Evolutionary conservation across 1,284 basidiomycete genomes (phyloP).

Genomic region (Leccinum subrobustum): DNA sequence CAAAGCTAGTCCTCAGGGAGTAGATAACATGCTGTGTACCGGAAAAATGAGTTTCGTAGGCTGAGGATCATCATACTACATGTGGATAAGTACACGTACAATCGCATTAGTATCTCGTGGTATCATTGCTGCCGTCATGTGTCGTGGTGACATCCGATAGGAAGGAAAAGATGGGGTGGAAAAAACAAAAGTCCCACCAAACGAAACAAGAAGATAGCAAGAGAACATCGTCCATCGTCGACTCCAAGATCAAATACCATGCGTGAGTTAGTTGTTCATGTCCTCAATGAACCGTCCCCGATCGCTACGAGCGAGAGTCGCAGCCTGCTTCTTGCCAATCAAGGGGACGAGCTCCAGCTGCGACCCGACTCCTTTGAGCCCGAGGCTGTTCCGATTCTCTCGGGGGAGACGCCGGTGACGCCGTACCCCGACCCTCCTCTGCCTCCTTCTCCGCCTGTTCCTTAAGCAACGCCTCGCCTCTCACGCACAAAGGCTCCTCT

Average conservation of each 20-base stretch:
- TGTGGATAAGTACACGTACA: background rate
- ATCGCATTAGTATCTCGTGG: background rate
- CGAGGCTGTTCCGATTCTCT: slow-evolving; percentile 42
- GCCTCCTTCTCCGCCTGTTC: slow-evolving; percentile 37
- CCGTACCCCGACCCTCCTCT: slow-evolving; percentile 12
- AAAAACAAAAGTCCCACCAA: background rate
- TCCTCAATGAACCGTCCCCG: slow-evolving; percentile 30
- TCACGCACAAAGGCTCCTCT: slow-evolving; percentile 68
- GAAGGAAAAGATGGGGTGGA: background rate
- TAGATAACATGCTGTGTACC: background rate
- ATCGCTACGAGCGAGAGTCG: background rate
- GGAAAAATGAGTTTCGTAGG: background rate
- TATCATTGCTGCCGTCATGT: background rate
- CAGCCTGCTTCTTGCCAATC: slow-evolving; percentile 7
- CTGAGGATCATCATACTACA: background rate
- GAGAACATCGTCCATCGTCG: background rate
- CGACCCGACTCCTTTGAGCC: slow-evolving; percentile 1
- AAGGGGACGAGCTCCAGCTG: slow-evolving; percentile 7
- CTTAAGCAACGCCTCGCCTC: slow-evolving; percentile 64
- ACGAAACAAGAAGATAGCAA: background rate
- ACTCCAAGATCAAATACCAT: background rate
- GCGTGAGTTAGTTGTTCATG: slow-evolving; percentile 13
- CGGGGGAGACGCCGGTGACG: slow-evolving; percentile 15
- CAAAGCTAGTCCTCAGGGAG: background rate
- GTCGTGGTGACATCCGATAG: background rate